Evolutionary conservation across 1,284 basidiomycete genomes (phyloP), one percentile per base, ranked within the genome.

Genomic region (Phenoliferia sp.): DNA sequence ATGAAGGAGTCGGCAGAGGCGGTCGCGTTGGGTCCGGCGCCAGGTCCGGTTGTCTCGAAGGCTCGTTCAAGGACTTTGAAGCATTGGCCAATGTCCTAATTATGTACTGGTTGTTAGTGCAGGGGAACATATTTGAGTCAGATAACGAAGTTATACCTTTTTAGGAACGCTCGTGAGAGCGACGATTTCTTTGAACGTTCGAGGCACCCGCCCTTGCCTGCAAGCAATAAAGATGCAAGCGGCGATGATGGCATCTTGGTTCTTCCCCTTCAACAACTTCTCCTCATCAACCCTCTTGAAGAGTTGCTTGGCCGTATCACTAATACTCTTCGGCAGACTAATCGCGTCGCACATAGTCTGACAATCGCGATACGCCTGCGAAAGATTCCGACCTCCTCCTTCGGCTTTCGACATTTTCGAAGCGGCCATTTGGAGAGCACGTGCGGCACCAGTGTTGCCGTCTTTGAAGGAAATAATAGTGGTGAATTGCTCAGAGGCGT

Each of bases 161-260:
- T 99, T 98, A 76, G 89, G 88, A 67, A 98, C 94, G 74, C 90
- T 88, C 7, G 93, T 94, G 67, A 96, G 83, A 75, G 92, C 90
- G 80, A 92, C 93, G 59, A 99, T 94, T 81, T 99, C 96, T 75
- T 90, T 87, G 83, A 99, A 98, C 64, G 94, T 95, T 71, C 96
- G 86, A 0, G 91, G 91, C 15, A 96, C 94, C 74, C 92, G 89
- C 19, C 90, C 92, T 79, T 94, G 91, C 67, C 95, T 87, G 80
- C 94, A 97, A 0, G 95, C 96, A 74, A 97, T 94, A 78, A 98
- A 97, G 79, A 99, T 96, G 80, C 94, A 97, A 1, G 95, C 94
- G 15, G 94, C 95, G 73, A 97, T 94, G 77, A 96, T 88, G 0
- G 94, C 93, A 67, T 94, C 90, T 72, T 90, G 84, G 17, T 90